Conservation (phyloP, 108 stramenopile genomes). For the Skeletonema grethae region DNA sequence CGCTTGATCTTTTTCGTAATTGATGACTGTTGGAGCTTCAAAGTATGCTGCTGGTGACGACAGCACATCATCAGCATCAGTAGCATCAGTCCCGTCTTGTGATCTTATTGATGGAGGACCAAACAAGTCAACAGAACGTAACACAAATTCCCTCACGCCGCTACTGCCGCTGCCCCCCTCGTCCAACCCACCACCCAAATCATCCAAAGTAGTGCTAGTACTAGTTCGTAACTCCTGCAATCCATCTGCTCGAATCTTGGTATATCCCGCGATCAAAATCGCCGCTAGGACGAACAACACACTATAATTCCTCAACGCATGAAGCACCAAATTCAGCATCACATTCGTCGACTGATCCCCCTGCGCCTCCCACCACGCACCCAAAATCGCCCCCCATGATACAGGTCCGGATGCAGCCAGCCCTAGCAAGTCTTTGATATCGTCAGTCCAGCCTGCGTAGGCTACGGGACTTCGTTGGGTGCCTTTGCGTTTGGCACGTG, state of each 20-base stretch:
- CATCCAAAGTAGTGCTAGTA: slow-evolving; percentile 75
- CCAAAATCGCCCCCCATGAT: slow-evolving; percentile 63
- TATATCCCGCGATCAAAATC: slow-evolving; percentile 50
- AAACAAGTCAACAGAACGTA: slow-evolving; percentile 57
- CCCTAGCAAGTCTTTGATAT: slow-evolving; percentile 71
- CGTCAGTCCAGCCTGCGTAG: slow-evolving; percentile 68
- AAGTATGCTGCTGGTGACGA: slow-evolving; percentile 53
- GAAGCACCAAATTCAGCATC: slow-evolving; percentile 51
- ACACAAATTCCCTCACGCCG: slow-evolving; percentile 62
- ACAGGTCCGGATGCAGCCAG: slow-evolving; percentile 75
- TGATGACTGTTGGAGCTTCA: slow-evolving; percentile 79
- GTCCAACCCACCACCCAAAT: slow-evolving; percentile 21
- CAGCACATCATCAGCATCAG: background rate
- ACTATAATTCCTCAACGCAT: slow-evolving; percentile 67
- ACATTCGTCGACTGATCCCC: background rate
- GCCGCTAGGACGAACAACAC: slow-evolving; percentile 50
- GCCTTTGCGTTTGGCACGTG: slow-evolving; percentile 48
- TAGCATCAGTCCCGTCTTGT: too few species aligned
- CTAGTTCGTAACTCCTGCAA: slow-evolving; percentile 65
- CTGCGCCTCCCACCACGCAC: slow-evolving; percentile 61
- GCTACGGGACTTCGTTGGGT: slow-evolving; percentile 70
- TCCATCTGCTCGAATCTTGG: slow-evolving; percentile 54
- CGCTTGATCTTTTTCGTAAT: slow-evolving; percentile 70
- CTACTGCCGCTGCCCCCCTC: slow-evolving; percentile 1
- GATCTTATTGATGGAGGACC: slow-evolving; percentile 9